A percentile compares a stretch with the other conserved stretches of the same genome.
Evolutionary conservation across 768 basidiomycete species (phyloP).

Genomic region (Pleurotus citrinopileatus): DNA sequence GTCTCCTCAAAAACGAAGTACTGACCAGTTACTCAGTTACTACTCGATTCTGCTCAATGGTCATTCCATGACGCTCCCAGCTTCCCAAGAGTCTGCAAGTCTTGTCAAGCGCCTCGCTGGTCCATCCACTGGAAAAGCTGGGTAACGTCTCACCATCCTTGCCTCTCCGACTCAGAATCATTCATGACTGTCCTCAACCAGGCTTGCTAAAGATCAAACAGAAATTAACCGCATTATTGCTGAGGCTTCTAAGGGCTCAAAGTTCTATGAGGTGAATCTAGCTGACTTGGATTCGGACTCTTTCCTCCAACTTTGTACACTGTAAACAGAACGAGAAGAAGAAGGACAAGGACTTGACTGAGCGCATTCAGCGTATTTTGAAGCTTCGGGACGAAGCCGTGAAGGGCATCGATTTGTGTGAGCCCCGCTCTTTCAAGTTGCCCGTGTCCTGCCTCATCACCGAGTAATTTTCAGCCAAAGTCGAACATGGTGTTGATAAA

Average conservation of each 20-base stretch:
- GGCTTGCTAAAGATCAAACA: constrained; percentile 72
- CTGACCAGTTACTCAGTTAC: no score
- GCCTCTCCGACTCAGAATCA: constrained; percentile 1
- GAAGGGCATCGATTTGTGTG: constrained; percentile 56
- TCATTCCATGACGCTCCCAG: no score
- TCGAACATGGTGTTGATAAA: constrained; percentile 68
- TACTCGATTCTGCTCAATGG: no score
- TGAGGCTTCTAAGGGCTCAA: constrained; percentile 89
- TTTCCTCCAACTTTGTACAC: constrained; percentile 5
- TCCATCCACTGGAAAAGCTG: constrained; percentile 86
- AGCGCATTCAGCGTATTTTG: constrained; percentile 69
- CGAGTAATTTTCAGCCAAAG: constrained; percentile 36
- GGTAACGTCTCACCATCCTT: constrained; percentile 45
- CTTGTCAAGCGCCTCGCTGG: constrained; percentile 82
- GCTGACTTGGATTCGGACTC: background rate
- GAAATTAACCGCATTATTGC: constrained; percentile 89
- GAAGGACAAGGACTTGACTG: constrained; percentile 83
- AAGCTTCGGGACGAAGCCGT: constrained; percentile 58
- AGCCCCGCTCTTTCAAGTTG: constrained; percentile 18
- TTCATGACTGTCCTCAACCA: constrained; percentile 19
- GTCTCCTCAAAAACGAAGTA: no score
- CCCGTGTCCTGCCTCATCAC: constrained; percentile 14
- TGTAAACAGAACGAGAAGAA: constrained; percentile 75
- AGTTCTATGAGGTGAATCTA: constrained; percentile 76
- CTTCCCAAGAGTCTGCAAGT: constrained; percentile 58